These are phyloP conservation scores for Punctularia strigosozonata DNA, from an alignment of 768 basidiomycete genomes.

Conservation along the genomic window DNA sequence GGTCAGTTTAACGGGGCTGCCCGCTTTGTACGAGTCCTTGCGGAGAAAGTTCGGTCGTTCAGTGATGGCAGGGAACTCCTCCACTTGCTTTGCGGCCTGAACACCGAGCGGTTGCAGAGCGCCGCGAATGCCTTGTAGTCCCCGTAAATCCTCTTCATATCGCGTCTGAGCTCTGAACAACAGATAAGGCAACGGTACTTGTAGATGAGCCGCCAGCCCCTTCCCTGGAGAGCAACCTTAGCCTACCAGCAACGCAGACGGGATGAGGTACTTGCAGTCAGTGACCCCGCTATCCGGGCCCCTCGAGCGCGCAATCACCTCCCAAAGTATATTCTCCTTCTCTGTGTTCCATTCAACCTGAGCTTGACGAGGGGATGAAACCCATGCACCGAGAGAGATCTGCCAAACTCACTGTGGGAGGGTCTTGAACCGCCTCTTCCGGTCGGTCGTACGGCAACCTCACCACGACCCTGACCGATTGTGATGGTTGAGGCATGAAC, in stretches of 20 bases:
- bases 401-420: constrained; percentile 46
- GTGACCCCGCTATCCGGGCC: constrained; percentile 61
- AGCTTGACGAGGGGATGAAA: constrained; percentile 3
- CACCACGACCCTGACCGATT: constrained; percentile 58
- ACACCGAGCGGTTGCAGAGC: constrained; percentile 27
- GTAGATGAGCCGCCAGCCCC: constrained; percentile 65
- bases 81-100: constrained; percentile 1
- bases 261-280: constrained; percentile 55
- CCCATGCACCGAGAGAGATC: not conserved
- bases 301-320: constrained; percentile 71
- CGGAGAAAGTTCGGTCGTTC: constrained; percentile 8
- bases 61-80: constrained; percentile 10
- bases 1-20: constrained; percentile 18
- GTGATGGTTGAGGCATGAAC: no score
- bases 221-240: constrained; percentile 48
- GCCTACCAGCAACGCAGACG: no score
- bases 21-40: constrained; percentile 8
- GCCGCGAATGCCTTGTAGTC: constrained; percentile 60
- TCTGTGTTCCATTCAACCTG: constrained; percentile 81
- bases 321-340: constrained; percentile 81
- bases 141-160: constrained; percentile 77
- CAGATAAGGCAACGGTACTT: constrained; percentile 76
- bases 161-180: constrained; percentile 75
- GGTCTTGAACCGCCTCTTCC: constrained; percentile 53
- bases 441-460: constrained; percentile 72